These are phyloP conservation scores for Globisporangium apiculatum DNA, from an alignment of 352 stramenopile genomes.

Conservation along the genomic window DNA sequence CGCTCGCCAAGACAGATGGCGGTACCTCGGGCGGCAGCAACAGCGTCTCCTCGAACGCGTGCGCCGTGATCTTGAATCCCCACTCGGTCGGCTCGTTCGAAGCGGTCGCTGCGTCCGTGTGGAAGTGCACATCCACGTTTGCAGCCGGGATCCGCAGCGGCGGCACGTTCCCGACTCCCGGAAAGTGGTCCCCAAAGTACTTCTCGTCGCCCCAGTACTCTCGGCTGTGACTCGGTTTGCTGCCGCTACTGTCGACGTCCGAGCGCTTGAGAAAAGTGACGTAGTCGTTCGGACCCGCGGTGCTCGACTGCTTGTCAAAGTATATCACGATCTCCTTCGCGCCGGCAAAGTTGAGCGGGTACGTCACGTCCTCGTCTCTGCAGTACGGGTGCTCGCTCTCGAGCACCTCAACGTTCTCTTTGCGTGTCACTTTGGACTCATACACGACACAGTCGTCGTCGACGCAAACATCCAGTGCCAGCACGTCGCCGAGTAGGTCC, in stretches of 20 bases:
- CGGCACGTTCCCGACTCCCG: conserved; percentile 42
- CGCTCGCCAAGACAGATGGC: conserved; percentile 27
- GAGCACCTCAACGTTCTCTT: conserved; percentile 68
- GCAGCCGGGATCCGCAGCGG: conserved; percentile 58
- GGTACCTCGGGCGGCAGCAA: conserved; percentile 49
- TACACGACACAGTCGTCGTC: conserved; percentile 10
- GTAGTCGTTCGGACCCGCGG: conserved; percentile 69
- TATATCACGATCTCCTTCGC: conserved; percentile 66
- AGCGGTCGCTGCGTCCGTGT: conserved; percentile 33
- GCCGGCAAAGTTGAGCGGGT: conserved; percentile 55
- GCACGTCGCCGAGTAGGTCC: conserved; percentile 19
- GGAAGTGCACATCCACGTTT: conserved; percentile 65
- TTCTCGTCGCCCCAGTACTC: conserved; percentile 65
- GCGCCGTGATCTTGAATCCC: conserved; percentile 76
- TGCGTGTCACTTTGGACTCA: conserved; percentile 43
- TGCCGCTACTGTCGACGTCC: conserved; percentile 13
- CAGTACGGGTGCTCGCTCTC: conserved; percentile 75
- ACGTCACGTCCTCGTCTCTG: conserved; percentile 49
- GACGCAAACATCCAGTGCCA: conserved; percentile 14
- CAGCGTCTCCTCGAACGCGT: conserved; percentile 49
- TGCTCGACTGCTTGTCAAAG: conserved; percentile 76
- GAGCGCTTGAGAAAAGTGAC: conserved; percentile 64
- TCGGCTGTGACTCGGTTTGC: conserved; percentile 3
- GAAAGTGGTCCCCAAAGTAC: conserved; percentile 69
- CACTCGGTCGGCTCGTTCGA: conserved; percentile 41